Evolutionary conservation across 768 basidiomycete species (phyloP), one percentile per base, ranked within the genome.

Genomic region (Auriscalpium vulgare): DNA sequence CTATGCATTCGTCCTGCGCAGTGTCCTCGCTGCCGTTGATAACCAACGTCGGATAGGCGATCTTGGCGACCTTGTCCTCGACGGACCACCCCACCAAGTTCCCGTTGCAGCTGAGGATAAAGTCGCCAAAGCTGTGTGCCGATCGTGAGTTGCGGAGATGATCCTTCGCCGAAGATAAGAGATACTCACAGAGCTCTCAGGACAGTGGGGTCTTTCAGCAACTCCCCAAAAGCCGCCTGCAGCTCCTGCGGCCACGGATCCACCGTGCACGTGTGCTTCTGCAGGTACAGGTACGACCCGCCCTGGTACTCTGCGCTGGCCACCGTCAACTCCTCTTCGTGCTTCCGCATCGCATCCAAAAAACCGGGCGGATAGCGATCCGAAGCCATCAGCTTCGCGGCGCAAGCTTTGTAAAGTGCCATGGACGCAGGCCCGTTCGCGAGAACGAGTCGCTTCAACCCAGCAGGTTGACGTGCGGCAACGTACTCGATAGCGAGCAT

Each of bases 41-140:
- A 8, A 71, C 51, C 34, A 72, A 57, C 2, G 68, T 69, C 16
- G 67, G 66, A 10, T 61, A 63, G 36, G 75, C 53, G 34, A 82
- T 76, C 4, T 67, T 72, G 57, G 72, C 67, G 9, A 81, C 63
- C 10, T 73, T 68, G 43, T 76, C 72, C 13, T 78, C 62, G 50
- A 80, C 73, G 11, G 71, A 66, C 81, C 81, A 83, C 2, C 68
- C 60, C 61, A 75, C 75, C 44, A 82, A 56, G 0, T 74, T 65
- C 0, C 76, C 76, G 10, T 70, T 67, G 17, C 73, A 69, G 37
- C 65, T 63, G 60, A 75, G 75, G 59, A 75, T 73, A 23, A 69
- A 69, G 11, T 67, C 64, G 7, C 71, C 67, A 29, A 65, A 53
- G 53, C 68, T 65, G 56, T 38, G 7, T 1, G 10, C 46, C 10